Conservation (phyloP, 768 basidiomycete genomes). For the Megacollybia marginata region DNA sequence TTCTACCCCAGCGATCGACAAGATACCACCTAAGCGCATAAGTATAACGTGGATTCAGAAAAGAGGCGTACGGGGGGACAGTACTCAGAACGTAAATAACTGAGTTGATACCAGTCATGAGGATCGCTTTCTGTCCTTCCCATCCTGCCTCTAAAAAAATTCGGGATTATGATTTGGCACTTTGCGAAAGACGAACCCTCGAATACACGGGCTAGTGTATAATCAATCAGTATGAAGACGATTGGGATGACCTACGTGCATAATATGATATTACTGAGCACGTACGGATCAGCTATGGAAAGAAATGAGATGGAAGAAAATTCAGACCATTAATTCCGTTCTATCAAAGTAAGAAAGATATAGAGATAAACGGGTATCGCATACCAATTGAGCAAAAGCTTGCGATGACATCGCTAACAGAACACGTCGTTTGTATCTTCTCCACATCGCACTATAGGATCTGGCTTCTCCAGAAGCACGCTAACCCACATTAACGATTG, state of each 20-base stretch:
- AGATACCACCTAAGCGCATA: slow-evolving; percentile 70
- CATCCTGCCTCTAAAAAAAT: slow-evolving; percentile 75
- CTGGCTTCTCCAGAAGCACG: slow-evolving; percentile 70
- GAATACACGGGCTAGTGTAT: slow-evolving; percentile 68
- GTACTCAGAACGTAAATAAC: slow-evolving; percentile 76
- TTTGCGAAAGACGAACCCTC: slow-evolving; percentile 49
- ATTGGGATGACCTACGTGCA: slow-evolving; percentile 55
- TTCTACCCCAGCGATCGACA: slow-evolving; percentile 86
- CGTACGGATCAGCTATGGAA: slow-evolving; percentile 1
- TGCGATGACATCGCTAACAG: slow-evolving; percentile 93
- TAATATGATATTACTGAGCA: slow-evolving; percentile 89
- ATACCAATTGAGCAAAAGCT: slow-evolving; percentile 87
- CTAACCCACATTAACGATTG: slow-evolving; percentile 27
- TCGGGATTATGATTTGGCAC: slow-evolving; percentile 2
- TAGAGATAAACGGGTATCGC: slow-evolving; percentile 20
- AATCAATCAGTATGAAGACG: slow-evolving; percentile 3
- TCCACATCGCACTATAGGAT: slow-evolving; percentile 81
- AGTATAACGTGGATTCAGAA: slow-evolving; percentile 5
- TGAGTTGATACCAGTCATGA: slow-evolving; percentile 95
- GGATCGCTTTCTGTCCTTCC: slow-evolving; percentile 86
- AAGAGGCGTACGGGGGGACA: slow-evolving; percentile 61
- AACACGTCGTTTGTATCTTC: slow-evolving; percentile 77
- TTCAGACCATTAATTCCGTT: slow-evolving; percentile 87
- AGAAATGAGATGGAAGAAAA: slow-evolving; percentile 1
- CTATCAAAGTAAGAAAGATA: slow-evolving; percentile 26